Evolutionary conservation across 1,284 basidiomycete genomes (phyloP), one percentile per base, ranked within the genome.

Genomic region (Malassezia pachydermatis): DNA sequence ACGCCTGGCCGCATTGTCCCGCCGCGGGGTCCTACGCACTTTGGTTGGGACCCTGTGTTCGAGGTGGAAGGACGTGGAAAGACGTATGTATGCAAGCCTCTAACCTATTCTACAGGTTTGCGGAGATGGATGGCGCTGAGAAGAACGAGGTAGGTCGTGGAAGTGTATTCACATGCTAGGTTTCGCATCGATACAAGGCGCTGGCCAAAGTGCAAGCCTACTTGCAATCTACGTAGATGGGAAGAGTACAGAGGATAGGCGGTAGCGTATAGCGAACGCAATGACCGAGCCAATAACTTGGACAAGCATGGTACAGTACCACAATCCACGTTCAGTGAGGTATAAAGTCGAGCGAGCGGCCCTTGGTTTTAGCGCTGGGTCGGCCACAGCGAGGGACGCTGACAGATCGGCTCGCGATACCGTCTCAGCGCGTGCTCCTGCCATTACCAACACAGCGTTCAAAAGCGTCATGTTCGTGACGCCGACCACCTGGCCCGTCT

Each of bases 41-140:
- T 94, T 84, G 74, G 89, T 14, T 96, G 92, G 94, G 89, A 96
- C 73, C 79, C 89, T 0, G 76, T 88, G 5, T 94, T 98, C 67
- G 81, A 92, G 72, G 67, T 73, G 24, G 78, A 81, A 39, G 82
- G 78, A 13, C 81, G 79, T 11, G 80, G 81, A 19, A 76, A 83
- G 69, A 89, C 87, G 39, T 45, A 85, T 87, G 58, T 56, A 82
- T 55, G 13, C 44, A 7, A 19, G 11, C 9, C 10, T 20, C 24
- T 36, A 17, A 27, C 17, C 8, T 4, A n/a, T 13, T 30, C 25
- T 2, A 2, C 38, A 42, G 41, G 35, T 52, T 92, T 60, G 90
- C 89, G n/a, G 89, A 98, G 75, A 94, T 98, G 88, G 77, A 79
- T 40, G 71, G 77, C 2, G 81, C 80, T 33, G 80, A 83, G 69